Evolutionary conservation across 345 rosid genomes (phyloP).

Genomic region (Pistacia atlantica): DNA sequence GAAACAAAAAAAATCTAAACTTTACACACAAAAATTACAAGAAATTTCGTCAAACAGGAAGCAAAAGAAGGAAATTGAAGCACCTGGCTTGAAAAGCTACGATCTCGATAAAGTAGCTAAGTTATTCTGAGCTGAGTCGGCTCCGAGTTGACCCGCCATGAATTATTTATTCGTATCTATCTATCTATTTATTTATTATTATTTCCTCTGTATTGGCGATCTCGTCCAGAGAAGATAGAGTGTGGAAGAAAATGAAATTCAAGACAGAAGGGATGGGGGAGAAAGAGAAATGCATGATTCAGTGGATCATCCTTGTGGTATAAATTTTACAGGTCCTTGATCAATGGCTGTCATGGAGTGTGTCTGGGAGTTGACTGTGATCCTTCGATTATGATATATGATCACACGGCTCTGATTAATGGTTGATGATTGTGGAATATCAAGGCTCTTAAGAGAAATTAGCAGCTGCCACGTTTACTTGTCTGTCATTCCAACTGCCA

Average conservation of each 20-base stretch:
- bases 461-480: background rate
- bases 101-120: background rate
- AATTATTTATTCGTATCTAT: background rate
- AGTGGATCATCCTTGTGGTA: background rate
- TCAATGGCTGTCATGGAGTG: background rate
- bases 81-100: background rate
- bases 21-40: background rate
- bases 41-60: background rate
- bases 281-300: background rate
- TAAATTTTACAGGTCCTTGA: background rate
- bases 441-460: background rate
- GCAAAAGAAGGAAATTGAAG: slow-evolving; percentile 6
- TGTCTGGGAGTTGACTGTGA: background rate
- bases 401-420: background rate
- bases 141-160: slow-evolving; percentile 37
- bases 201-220: slow-evolving; percentile 4
- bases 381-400: background rate
- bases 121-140: slow-evolving; percentile 16
- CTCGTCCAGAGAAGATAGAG: slow-evolving; percentile 6
- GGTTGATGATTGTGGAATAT: background rate
- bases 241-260: background rate
- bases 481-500: background rate
- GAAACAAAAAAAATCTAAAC: background rate
- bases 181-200: too few species aligned
- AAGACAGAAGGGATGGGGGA: background rate